These are phyloP conservation scores for Cercospora sesami DNA, from an alignment of 2,329 filamentous ascomycete species.

Conservation along the genomic window DNA sequence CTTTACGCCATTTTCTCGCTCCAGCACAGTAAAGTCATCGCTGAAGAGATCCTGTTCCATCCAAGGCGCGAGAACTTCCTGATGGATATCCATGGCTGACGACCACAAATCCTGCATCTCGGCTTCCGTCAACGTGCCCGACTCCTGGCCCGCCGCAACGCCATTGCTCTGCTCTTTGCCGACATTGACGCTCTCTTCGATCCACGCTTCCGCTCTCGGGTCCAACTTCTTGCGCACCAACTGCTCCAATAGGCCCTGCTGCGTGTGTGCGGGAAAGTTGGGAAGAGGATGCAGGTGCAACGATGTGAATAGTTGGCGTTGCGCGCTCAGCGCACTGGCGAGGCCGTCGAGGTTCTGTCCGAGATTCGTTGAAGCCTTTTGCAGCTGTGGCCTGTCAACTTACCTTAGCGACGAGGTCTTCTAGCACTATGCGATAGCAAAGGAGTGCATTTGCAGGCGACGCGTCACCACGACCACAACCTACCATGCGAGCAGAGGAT, in stretches of 20 bases:
- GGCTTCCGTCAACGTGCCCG: constrained; percentile 42
- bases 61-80: constrained; percentile 42
- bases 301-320: constrained; percentile 66
- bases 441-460: constrained; percentile 9
- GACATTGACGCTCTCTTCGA: constrained; percentile 51
- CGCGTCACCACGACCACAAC: constrained; percentile 13
- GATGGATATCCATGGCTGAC: constrained; percentile 54
- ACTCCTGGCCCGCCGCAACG: constrained; percentile 5
- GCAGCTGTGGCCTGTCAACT: constrained; percentile 35
- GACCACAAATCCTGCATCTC: constrained; percentile 63
- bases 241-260: constrained; percentile 62
- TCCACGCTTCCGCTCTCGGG: constrained; percentile 71
- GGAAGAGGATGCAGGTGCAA: constrained; percentile 75
- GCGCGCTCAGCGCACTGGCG: constrained; percentile 63
- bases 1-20: constrained; percentile 65
- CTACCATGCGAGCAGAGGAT: constrained; percentile 41
- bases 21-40: constrained; percentile 72
- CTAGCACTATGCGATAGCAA: neutral
- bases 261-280: constrained; percentile 65
- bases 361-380: constrained; percentile 32
- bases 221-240: constrained; percentile 82
- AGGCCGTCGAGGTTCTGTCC: constrained; percentile 66
- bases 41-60: constrained; percentile 29
- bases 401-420: constrained; percentile 28
- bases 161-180: constrained; percentile 52